Base-by-base conservation (phyloP, 2,329 filamentous ascomycete species). In the Sordariomycetes sp. region DNA sequence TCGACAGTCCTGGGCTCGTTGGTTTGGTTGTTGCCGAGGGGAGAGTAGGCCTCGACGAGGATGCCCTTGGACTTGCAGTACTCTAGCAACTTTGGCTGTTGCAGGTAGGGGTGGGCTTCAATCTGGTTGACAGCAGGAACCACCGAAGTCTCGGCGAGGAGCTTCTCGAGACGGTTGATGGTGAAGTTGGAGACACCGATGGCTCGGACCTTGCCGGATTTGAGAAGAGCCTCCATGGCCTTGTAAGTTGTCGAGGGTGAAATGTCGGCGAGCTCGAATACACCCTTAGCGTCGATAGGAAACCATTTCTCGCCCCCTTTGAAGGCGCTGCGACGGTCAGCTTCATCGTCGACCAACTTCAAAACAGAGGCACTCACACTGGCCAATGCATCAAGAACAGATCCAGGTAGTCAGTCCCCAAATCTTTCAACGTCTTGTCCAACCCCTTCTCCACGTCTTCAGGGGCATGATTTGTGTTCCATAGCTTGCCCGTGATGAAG, bases 101-200 rank as follows among this genome's bases (percentile, higher is more conserved):
- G 79, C 9, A 83, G 63, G 46, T 79, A 80, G 3, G 79, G 76
- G 51, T 83, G 77, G 33, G 75, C 75, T 51, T 83, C 79, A 42
- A 83, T 75, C 57, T 83, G 79, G 56, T 83, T 82, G 44, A 71
- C 69, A 3, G 73, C 73, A 2, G 79, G 79, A 2, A 63, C 57
- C 9, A 76, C 62, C 25, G 58, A 66, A n/a, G 70, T 68, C 45
- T 71, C 69, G 32, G 49, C 36, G 15, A 68, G 49, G 27, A 71
- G 51, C n/a, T 58, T 45, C 44, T 65, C 53, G 15, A 70, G 52
- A 5, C 53, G 51, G 12, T 49, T 39, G 30, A 58, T 51, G 16
- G 58, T 66, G 47, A 65, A 70, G 55, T 72, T 72, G 43, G 59
- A 66, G 14, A 72, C 64, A 30, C 68, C 68, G 37, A 72, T 69